These are phyloP conservation scores for Melanomma pulvis-pyrius DNA, from an alignment of 495 filamentous ascomycete genomes.

Conservation along the genomic window DNA sequence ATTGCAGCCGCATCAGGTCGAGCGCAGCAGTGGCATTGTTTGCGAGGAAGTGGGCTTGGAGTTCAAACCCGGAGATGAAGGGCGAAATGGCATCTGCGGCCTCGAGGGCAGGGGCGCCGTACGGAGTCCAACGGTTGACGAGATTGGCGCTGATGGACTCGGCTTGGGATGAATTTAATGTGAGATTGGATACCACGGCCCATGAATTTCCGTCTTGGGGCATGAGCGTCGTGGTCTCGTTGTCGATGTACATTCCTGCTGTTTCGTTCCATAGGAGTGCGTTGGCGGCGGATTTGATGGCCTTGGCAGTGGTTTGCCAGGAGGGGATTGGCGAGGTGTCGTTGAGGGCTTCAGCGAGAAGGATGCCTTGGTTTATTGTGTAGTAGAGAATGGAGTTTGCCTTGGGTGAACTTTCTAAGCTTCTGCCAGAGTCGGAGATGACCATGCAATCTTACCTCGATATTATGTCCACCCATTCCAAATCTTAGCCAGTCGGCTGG, in stretches of 20 bases:
- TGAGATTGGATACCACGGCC: constrained; percentile 46
- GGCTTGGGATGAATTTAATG: constrained; percentile 33
- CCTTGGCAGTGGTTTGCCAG: constrained; percentile 33
- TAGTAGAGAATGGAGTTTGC: constrained; percentile 44
- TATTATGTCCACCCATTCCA: constrained; percentile 55
- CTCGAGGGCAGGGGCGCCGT: constrained; percentile 62
- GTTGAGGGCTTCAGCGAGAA: constrained; percentile 43
- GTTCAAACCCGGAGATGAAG: constrained; percentile 64
- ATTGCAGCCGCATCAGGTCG: constrained; percentile 60
- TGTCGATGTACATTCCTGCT: constrained; percentile 42
- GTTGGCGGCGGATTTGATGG: constrained; percentile 42
- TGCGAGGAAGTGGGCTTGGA: constrained; percentile 60
- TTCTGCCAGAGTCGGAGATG: background rate
- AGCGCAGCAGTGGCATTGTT: constrained; percentile 53
- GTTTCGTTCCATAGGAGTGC: constrained; percentile 38
- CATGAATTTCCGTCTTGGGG: constrained; percentile 58
- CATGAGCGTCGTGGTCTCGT: constrained; percentile 44
- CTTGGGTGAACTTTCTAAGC: background rate
- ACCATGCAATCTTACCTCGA: constrained; percentile 44
- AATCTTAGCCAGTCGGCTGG: constrained; percentile 47
- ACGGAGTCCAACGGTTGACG: constrained; percentile 57
- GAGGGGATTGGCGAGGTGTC: constrained; percentile 28
- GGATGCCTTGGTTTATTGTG: constrained; percentile 43
- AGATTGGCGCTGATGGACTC: constrained; percentile 52
- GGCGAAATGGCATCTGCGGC: constrained; percentile 62